Evolutionary conservation across 2,329 filamentous ascomycete species (phyloP).

Genomic region (Paraphaeosphaeria minitans): DNA sequence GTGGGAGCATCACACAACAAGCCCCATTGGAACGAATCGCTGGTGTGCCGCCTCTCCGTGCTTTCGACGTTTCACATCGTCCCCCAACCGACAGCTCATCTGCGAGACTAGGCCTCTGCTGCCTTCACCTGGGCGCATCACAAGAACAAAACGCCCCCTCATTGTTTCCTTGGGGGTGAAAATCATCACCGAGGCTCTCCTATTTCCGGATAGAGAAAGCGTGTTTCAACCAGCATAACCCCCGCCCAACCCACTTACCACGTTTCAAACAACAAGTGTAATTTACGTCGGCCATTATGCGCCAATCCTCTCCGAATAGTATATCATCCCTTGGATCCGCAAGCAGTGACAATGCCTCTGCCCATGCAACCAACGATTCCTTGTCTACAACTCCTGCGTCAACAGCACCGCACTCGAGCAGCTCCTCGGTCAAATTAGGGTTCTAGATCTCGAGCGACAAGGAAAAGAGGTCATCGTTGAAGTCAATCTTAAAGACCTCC

Average conservation of each 20-base stretch:
- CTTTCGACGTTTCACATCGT: conserved; percentile 2
- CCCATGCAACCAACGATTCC: background rate
- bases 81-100: conserved; percentile 6
- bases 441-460: conserved; percentile 5
- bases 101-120: background rate
- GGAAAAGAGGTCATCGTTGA: conserved; percentile 25
- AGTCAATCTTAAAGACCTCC: conserved; percentile 27
- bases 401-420: conserved; percentile 20
- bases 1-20: background rate
- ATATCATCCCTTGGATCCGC: conserved; percentile 14
- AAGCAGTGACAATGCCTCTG: background rate
- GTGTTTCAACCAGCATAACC: conserved; percentile 16
- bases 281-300: conserved; percentile 17
- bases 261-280: conserved; percentile 16
- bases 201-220: conserved; percentile 11
- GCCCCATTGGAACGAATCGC: background rate
- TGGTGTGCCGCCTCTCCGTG: conserved; percentile 3
- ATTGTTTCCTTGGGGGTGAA: background rate
- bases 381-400: conserved; percentile 6
- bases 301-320: background rate
- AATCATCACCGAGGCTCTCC: conserved; percentile 7
- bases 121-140: background rate
- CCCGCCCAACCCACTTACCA: conserved; percentile 9
- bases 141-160: background rate
- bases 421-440: conserved; percentile 20